Base-by-base conservation (phyloP, 148 eudicot species). In the Silene conica region DNA sequence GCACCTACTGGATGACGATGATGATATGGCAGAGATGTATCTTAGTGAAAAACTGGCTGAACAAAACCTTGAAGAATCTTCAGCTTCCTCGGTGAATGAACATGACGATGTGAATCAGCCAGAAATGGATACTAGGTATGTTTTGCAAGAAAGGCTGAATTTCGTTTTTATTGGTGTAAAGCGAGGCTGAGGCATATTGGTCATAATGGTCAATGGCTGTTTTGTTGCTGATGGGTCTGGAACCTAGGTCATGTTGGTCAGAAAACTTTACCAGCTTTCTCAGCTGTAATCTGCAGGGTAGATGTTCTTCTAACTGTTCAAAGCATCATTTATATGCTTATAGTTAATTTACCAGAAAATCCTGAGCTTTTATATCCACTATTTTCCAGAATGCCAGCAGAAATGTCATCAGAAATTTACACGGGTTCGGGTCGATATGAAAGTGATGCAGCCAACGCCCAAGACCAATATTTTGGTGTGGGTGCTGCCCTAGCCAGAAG, bases 21-120 rank as follows among this genome's bases (percentile, higher is more conserved):
- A 88, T 45, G 98, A 93, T 74, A 93, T 93, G 98, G 98, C 98
- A 46, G 98, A 93, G 85, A 93, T 93, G 98, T 93, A 89, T 82
- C 81, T 93, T 19, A 93, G 97, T 38, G 98, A 93, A 55, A 93
- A 93, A 80, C 80, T 89, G 81, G 78, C 82, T 74, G 77, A 86
- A 48, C 89, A 92, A 71, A 80, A 83, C 74, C 87, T 83, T 70
- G 93, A 86, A 20, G 76, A 81, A 59, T 90, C 96, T 74, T 85
- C 91, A 70, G 80, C 79, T 48, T 80, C 91, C 64, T 85, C 97
- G 19, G 67, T 88, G 11, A 66, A 78, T 63, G 95, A 88, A 68
- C 84, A 85, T 20, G 88, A 89, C 71, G 86, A 66, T 74, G 78
- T 76, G 43, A 86, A 81, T 82, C 85, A 74, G 74, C 72, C 88